Conservation (phyloP, 306 rosid species). For the Astragalus membranaceus region DNA sequence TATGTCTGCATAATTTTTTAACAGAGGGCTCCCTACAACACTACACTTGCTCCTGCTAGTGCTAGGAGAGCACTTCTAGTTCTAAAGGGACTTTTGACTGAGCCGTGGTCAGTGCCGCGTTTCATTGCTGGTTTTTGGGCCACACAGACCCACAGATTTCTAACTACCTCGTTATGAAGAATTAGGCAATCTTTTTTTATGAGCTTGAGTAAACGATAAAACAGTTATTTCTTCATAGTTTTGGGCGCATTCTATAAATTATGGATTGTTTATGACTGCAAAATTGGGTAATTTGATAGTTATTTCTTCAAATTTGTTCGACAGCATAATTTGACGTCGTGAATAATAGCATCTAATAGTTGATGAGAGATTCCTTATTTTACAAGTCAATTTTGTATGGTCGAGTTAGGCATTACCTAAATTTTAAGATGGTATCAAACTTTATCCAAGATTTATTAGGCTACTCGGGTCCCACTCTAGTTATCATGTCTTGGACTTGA, state of each 20-base stretch:
- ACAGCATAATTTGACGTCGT: not conserved
- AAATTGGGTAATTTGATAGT: too few relatives aligned
- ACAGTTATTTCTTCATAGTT: not conserved
- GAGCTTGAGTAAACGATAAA: not conserved
- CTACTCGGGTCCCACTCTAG: too few relatives aligned
- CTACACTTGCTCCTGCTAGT: not conserved
- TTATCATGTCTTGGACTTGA: too few relatives aligned
- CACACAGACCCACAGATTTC: not conserved
- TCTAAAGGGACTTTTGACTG: not conserved
- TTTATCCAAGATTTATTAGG: too few relatives aligned
- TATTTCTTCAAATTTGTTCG: not conserved
- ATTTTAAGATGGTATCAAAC: too few relatives aligned
- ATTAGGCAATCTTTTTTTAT: not conserved
- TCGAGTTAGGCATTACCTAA: too few relatives aligned
- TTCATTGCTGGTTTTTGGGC: conserved; percentile 10
- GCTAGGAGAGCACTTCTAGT: conserved; percentile 10
- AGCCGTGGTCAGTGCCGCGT: conserved; percentile 24
- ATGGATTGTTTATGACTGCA: not conserved
- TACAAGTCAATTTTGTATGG: too few relatives aligned
- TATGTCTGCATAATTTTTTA: too few relatives aligned
- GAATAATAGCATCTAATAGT: not conserved
- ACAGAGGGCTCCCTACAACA: too few relatives aligned
- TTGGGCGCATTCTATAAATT: not conserved
- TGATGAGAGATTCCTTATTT: too few relatives aligned
- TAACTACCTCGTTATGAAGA: not conserved